Evolutionary conservation across 805 yeast genomes (phyloP).

Genomic region (Sugiyamaella marilandica): DNA sequence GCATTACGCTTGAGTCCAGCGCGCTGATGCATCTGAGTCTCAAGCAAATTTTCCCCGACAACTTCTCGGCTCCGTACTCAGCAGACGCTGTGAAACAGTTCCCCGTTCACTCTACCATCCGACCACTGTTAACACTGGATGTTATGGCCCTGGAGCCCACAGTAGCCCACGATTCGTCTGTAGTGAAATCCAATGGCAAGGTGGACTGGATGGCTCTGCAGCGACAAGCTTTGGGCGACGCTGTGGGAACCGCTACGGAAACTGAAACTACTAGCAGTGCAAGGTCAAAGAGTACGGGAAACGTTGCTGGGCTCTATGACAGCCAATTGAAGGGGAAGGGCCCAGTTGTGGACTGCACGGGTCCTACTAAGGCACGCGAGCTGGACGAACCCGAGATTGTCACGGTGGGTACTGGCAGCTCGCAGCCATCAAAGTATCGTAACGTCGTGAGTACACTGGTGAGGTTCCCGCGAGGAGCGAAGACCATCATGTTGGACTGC

Average conservation of each 20-base stretch:
- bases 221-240: neutral
- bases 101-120: constrained; percentile 10
- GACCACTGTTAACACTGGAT: constrained; percentile 8
- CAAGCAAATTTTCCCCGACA: constrained; percentile 27
- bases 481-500: constrained; percentile 67
- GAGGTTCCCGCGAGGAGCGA: constrained; percentile 50
- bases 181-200: neutral
- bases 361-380: neutral
- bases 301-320: neutral
- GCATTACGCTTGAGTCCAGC: constrained; percentile 53
- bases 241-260: neutral
- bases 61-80: constrained; percentile 24
- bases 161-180: neutral
- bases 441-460: constrained; percentile 81
- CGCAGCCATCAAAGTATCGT: constrained; percentile 77
- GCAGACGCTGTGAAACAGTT: constrained; percentile 14
- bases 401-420: constrained; percentile 90
- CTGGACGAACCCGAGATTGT: constrained; percentile 45
- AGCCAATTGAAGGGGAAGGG: no score
- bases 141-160: constrained; percentile 6
- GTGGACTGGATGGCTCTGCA: neutral
- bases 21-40: constrained; percentile 35
- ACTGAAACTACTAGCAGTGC: no score
- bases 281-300: no score
- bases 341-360: no score